A percentile compares a stretch with the other conserved stretches of the same genome.
Evolutionary conservation across 1,284 basidiomycete species (phyloP).

Genomic region (Rhodofomes roseus): DNA sequence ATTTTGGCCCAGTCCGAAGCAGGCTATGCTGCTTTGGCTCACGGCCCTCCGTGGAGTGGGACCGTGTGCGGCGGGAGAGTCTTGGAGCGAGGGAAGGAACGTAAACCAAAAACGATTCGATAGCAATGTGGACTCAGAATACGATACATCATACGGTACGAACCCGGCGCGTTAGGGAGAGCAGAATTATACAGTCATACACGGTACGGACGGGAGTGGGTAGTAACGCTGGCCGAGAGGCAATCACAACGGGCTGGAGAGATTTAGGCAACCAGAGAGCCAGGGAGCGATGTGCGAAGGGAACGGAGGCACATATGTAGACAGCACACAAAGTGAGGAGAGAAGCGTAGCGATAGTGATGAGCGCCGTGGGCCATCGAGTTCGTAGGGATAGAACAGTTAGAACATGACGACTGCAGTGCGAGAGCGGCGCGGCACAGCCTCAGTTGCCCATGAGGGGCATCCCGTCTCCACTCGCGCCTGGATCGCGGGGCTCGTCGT

Average conservation of each 20-base stretch:
- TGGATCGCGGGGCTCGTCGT: conserved; percentile 64
- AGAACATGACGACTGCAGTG: neutral
- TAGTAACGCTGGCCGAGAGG: neutral
- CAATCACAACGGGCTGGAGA: neutral
- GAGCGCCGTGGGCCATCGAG: neutral
- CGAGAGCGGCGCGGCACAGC: neutral
- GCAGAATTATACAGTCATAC: conserved; percentile 5
- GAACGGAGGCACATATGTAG: neutral
- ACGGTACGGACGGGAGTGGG: neutral
- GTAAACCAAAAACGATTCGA: neutral
- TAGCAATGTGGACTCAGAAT: conserved; percentile 6
- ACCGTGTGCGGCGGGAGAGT: neutral
- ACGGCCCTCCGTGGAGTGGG: neutral
- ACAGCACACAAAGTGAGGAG: neutral
- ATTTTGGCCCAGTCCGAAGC: neutral
- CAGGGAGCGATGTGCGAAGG: neutral
- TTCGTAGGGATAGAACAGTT: neutral
- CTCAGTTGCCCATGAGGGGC: conserved; percentile 38
- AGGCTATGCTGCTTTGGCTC: neutral
- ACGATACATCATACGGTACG: conserved; percentile 7
- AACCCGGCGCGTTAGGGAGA: neutral
- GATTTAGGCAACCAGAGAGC: neutral
- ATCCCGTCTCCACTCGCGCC: conserved; percentile 56
- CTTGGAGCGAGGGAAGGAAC: neutral
- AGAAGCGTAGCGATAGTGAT: neutral